Percentiles rank a stretch among this genome's conserved stretches.
These are phyloP conservation scores for Madurella mycetomatis DNA, from an alignment of 2,329 filamentous ascomycete species.

Conservation along the genomic window DNA sequence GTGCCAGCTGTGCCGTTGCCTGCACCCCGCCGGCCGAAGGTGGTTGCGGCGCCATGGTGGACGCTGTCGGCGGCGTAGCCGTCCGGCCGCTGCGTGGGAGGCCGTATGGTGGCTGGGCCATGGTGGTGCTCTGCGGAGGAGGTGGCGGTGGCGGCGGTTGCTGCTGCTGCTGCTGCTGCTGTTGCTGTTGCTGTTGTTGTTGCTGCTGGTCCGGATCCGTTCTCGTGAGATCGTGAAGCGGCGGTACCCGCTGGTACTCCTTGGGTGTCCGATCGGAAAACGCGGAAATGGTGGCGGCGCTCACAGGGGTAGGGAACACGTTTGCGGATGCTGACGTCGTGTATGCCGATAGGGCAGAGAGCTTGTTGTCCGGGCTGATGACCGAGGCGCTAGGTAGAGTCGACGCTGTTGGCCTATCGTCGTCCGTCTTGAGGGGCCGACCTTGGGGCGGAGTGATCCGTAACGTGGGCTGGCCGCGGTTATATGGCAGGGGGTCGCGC, in stretches of 20 bases:
- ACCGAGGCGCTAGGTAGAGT: conserved; percentile 53
- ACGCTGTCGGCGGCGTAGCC: conserved; percentile 42
- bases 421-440: conserved; percentile 51
- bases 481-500: conserved; percentile 54
- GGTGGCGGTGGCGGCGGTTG: conserved; percentile 17
- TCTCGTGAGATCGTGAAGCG: conserved; percentile 55
- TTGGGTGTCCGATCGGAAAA: conserved; percentile 50
- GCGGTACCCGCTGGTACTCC: conserved; percentile 56
- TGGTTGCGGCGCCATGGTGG: conserved; percentile 27
- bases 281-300: conserved; percentile 41
- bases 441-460: conserved; percentile 61
- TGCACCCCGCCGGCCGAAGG: conserved; percentile 44
- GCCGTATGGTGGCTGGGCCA: conserved; percentile 56
- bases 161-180: conserved; percentile 19
- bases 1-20: conserved; percentile 54
- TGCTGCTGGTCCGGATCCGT: conserved; percentile 46
- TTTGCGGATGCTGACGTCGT: conserved; percentile 46
- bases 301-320: conserved; percentile 59
- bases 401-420: conserved; percentile 56
- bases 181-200: too few species aligned
- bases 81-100: conserved; percentile 48
- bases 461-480: conserved; percentile 55
- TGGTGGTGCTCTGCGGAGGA: conserved; percentile 44
- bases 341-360: conserved; percentile 52
- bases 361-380: conserved; percentile 57